phyloP scores from a whole-genome alignment of 495 filamentous ascomycete species.

The Penicillium chermesinum region DNA sequence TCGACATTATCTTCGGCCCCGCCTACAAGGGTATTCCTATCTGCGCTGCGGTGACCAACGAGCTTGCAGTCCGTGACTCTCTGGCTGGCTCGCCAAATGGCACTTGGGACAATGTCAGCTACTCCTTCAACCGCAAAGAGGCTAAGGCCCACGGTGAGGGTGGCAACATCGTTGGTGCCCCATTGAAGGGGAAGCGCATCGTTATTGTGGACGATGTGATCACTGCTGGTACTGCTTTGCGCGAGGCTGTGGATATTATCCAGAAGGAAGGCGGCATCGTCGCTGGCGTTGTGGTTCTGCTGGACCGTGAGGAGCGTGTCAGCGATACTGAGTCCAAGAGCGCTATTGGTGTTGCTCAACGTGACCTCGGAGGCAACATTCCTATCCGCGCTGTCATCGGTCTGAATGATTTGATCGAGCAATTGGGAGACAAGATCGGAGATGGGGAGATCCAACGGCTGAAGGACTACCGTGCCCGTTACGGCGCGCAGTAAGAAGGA shows the following conservation, averaged over 20 bases:
- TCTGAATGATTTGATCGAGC: conserved; percentile 74
- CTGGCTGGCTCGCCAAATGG: conserved; percentile 25
- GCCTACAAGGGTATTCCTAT: conserved; percentile 96
- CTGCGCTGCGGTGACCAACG: conserved; percentile 63
- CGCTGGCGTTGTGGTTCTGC: conserved; percentile 76
- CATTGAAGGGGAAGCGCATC: conserved; percentile 75
- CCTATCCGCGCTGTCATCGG: conserved; percentile 46
- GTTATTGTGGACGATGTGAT: conserved; percentile 95
- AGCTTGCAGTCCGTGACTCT: conserved; percentile 59
- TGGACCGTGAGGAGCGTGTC: conserved; percentile 85
- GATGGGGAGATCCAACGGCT: conserved; percentile 63
- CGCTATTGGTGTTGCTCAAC: conserved; percentile 75
- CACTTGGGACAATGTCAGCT: conserved; percentile 53
- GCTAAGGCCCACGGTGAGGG: conserved; percentile 92
- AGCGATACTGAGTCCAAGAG: conserved; percentile 50
- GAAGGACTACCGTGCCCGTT: conserved; percentile 74
- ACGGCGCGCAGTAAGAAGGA: conserved; percentile 43
- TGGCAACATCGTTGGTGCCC: conserved; percentile 82
- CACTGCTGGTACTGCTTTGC: conserved; percentile 87
- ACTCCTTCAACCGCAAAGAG: conserved; percentile 93
- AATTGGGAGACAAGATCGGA: conserved; percentile 42
- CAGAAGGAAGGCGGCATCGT: conserved; percentile 72
- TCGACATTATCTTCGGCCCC: conserved; percentile 57
- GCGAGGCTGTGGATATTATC: conserved; percentile 84
- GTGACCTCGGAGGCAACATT: conserved; percentile 50